Conservation (phyloP, 2,329 filamentous ascomycete genomes). For the Aschersonia sp. region DNA sequence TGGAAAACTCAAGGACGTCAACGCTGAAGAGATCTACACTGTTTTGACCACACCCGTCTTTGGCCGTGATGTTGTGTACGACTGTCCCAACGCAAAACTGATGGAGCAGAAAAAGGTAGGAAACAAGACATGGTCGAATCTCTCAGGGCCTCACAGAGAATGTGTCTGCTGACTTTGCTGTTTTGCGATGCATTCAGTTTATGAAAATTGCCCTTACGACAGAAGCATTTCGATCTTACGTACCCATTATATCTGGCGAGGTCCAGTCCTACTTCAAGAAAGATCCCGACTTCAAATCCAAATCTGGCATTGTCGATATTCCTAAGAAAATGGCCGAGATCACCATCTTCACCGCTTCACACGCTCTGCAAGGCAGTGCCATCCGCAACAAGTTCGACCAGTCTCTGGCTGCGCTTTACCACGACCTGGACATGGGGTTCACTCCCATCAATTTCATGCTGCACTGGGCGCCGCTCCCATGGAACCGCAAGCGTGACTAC, state of each 20-base stretch:
- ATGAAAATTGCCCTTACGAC: conserved; percentile 71
- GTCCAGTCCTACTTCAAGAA: conserved; percentile 59
- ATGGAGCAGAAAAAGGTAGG: conserved; percentile 70
- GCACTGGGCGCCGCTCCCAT: conserved; percentile 78
- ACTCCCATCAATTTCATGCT: conserved; percentile 81
- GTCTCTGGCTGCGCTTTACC: conserved; percentile 68
- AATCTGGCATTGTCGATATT: conserved; percentile 57
- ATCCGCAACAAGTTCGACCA: conserved; percentile 70
- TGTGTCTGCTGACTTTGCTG: too few relatives aligned
- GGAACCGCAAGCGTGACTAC: conserved; percentile 68
- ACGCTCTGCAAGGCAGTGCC: conserved; percentile 72
- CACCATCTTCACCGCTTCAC: conserved; percentile 80
- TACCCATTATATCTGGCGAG: conserved; percentile 64
- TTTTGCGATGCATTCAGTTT: conserved; percentile 31
- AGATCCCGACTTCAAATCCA: conserved; percentile 50
- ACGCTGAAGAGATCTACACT: conserved; percentile 39
- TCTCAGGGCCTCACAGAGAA: too few relatives aligned
- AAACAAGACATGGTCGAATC: neutral
- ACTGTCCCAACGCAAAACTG: conserved; percentile 70
- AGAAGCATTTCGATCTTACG: conserved; percentile 60
- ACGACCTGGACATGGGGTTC: conserved; percentile 84
- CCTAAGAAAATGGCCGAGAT: conserved; percentile 68
- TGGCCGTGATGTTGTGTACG: conserved; percentile 67
- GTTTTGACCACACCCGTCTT: conserved; percentile 45
- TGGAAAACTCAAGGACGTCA: conserved; percentile 36